Base-by-base conservation (phyloP, 1,139 yeast genomes). In the Pichia sp. region DNA sequence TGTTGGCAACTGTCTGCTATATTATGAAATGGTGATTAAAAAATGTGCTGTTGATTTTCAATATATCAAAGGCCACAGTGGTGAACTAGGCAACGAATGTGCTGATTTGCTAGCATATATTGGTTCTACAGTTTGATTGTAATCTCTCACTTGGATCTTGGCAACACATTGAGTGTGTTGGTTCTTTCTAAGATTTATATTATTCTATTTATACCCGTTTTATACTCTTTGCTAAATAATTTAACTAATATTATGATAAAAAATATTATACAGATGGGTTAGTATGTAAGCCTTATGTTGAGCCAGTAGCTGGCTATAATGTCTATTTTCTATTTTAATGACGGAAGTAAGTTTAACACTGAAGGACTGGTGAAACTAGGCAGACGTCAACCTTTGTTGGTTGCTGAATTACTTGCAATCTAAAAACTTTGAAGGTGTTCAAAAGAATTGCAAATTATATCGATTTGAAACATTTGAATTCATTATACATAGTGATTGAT, bases 1-100 rank as follows among this genome's bases (percentile, higher is more conserved):
- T 28, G 74, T 84, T 22, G 62, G 70, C 49, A 61, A 62, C 3
- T 58, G 70, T 11, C 44, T 68, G 36, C 56, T 58, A 0, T 59
- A 68, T 22, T 53, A 68, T 22, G 42, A 45, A 9, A 19, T 7
- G 14, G 39, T 48, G 2, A 31, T 45, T 10, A 34, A 33, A 13
- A 36, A 34, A 8, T 51, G 48, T 31, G 22, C 39, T 5, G 31
- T 64, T 2, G 64, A 70, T n/a, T 56, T 70, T 34, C 60, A 65
- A 5, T 81, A 91, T 72, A 93, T 87, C 7, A 72, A 70, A 50
- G 96, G 93, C 0, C 97, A 90, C 65, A 66, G 71, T 27, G 91
- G 90, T 1, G 66, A 71, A 44, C 64, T 62, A 18, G 96, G 96
- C 0, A 90, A 89, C 63, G 90, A 83, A 58, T 71, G 65, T 61